Evolutionary conservation across 1,284 basidiomycete species (phyloP).

Genomic region (Moesziomyces antarcticus): DNA sequence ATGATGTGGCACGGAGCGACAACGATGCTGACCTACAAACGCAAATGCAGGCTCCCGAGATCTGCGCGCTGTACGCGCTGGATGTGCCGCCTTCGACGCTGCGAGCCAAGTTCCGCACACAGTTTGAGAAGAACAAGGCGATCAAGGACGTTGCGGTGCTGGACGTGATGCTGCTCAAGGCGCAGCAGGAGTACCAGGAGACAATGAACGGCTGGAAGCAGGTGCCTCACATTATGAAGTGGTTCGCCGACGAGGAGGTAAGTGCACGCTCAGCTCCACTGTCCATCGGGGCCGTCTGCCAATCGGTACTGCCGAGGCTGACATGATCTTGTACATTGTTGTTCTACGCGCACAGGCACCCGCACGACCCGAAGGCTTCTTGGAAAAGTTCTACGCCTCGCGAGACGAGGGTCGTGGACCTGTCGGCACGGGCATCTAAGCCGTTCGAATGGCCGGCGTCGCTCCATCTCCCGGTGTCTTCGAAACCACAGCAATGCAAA

Average conservation of each 20-base stretch:
- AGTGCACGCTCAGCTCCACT: conserved; percentile 24
- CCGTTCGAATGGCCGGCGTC: not conserved
- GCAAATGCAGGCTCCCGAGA: conserved; percentile 81
- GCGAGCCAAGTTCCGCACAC: conserved; percentile 83
- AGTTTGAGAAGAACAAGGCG: conserved; percentile 87
- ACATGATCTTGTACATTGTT: not conserved
- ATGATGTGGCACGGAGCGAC: too few species aligned
- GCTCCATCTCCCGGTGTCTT: conserved; percentile 5
- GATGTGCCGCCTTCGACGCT: conserved; percentile 83
- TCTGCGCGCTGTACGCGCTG: conserved; percentile 84
- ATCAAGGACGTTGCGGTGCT: conserved; percentile 85
- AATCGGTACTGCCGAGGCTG: conserved; percentile 2
- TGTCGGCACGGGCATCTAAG: conserved; percentile 45
- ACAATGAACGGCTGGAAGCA: conserved; percentile 94
- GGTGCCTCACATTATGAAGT: conserved; percentile 69
- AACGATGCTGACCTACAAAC: too few species aligned
- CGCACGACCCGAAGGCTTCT: conserved; percentile 74
- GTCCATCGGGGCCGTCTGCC: not conserved
- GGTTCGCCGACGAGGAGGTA: conserved; percentile 70
- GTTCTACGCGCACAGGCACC: conserved; percentile 41
- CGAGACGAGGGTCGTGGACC: conserved; percentile 65
- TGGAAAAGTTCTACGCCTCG: conserved; percentile 82
- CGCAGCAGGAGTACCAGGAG: conserved; percentile 88
- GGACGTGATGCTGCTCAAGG: conserved; percentile 88
- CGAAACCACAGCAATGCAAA: conserved; percentile 20